phyloP scores from a whole-genome alignment of 768 basidiomycete genomes.

The Suillus occidentalis region DNA sequence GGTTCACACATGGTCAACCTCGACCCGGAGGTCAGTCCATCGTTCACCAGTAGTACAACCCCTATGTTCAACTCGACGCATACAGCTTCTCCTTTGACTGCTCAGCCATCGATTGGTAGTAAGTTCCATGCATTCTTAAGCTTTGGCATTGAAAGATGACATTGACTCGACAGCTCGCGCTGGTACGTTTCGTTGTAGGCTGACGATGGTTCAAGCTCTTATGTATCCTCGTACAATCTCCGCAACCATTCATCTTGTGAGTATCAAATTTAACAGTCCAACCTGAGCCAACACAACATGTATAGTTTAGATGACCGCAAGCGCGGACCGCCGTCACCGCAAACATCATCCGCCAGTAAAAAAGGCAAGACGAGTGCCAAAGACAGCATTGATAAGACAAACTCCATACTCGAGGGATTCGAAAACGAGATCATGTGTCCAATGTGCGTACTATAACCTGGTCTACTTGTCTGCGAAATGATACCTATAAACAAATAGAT shows the following conservation, averaged over 20 bases:
- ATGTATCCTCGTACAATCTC: not conserved
- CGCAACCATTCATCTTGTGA: not conserved
- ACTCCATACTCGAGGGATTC: constrained; percentile 42
- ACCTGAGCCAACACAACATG: not conserved
- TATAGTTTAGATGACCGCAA: constrained; percentile 3
- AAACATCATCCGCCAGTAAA: constrained; percentile 21
- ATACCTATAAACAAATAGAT: constrained; percentile 40
- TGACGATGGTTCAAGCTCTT: not conserved
- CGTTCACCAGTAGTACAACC: not conserved
- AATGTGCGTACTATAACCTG: constrained; percentile 50
- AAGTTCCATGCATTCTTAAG: not conserved
- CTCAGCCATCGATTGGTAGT: not conserved
- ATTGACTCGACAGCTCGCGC: not conserved
- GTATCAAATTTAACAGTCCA: not conserved
- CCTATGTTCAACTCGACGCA: not conserved
- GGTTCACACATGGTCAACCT: not conserved
- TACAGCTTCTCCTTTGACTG: not conserved
- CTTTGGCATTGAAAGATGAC: not conserved
- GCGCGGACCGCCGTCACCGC: constrained; percentile 9
- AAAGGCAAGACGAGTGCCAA: constrained; percentile 48
- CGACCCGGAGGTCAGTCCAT: not conserved
- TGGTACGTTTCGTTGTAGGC: constrained; percentile 1
- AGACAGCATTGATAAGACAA: constrained; percentile 7
- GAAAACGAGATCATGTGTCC: constrained; percentile 71
- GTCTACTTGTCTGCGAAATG: constrained; percentile 2